Percentiles rank a stretch among this genome's conserved stretches.
These are phyloP conservation scores for Turritis glabra DNA, from an alignment of 345 rosid species.

Conservation along the genomic window DNA sequence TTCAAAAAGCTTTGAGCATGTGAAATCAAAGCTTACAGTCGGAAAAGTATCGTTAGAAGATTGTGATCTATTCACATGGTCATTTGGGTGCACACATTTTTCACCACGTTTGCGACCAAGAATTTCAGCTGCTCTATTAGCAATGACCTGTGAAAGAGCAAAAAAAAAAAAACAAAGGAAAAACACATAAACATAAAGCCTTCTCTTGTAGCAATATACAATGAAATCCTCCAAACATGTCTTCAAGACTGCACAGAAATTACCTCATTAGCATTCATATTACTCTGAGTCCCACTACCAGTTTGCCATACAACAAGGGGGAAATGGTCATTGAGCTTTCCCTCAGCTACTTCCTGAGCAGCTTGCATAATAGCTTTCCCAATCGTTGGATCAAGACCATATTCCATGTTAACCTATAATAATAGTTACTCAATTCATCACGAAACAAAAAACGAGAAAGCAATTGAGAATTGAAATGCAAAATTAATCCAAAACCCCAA, in stretches of 20 bases:
- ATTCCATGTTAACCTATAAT: conserved; percentile 81
- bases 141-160: conserved; percentile 67
- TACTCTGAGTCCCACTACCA: conserved; percentile 99
- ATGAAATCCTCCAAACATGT: background rate
- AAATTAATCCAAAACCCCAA: background rate
- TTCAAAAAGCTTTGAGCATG: background rate
- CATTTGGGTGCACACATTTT: conserved; percentile 93
- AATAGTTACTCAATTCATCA: background rate
- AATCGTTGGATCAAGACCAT: conserved; percentile 82
- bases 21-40: conserved; percentile 55
- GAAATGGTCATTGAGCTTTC: conserved; percentile 82
- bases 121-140: conserved; percentile 96
- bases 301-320: conserved; percentile 98
- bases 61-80: conserved; percentile 94
- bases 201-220: background rate
- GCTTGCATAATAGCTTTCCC: conserved; percentile 95
- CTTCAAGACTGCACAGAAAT: background rate
- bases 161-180: background rate
- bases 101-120: conserved; percentile 89
- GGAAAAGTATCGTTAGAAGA: conserved; percentile 98
- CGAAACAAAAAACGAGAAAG: background rate
- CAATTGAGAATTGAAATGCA: background rate
- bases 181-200: background rate
- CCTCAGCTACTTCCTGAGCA: conserved; percentile 91
- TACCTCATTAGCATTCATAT: conserved; percentile 99